phyloP scores from a whole-genome alignment of 2,329 filamentous ascomycete genomes.

The Coccinonectria pachysandricola region DNA sequence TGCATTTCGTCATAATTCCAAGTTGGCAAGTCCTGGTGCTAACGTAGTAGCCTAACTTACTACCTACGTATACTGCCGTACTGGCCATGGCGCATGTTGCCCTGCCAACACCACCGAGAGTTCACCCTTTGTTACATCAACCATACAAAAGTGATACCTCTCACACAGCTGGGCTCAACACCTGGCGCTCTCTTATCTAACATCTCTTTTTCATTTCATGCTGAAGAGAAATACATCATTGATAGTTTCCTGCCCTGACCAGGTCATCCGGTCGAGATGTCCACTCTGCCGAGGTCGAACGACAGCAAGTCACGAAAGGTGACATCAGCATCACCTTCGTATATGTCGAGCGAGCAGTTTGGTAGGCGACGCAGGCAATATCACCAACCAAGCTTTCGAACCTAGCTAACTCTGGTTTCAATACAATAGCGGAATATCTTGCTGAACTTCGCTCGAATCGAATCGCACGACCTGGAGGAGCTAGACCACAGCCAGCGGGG shows the following conservation, averaged over 20 bases:
- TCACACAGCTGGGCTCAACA: conserved; percentile 8
- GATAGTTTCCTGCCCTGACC: conserved; percentile 5
- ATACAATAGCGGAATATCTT: conserved; percentile 53
- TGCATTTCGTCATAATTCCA: too few relatives aligned
- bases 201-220: conserved; percentile 5
- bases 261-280: conserved; percentile 15
- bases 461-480: conserved; percentile 57
- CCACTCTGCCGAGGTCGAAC: conserved; percentile 23
- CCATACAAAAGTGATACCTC: conserved; percentile 10
- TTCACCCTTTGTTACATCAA: conserved; percentile 5
- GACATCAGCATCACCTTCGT: conserved; percentile 50
- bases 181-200: too few relatives aligned
- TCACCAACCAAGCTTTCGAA: conserved; percentile 2
- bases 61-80: conserved; percentile 6
- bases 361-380: conserved; percentile 31
- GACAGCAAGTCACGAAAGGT: conserved; percentile 39
- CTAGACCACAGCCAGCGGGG: conserved; percentile 47
- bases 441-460: conserved; percentile 60
- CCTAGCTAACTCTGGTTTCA: conserved; percentile 11
- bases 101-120: conserved; percentile 15
- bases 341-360: conserved; percentile 59
- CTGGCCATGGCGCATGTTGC: conserved; percentile 11
- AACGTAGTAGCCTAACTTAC: too few relatives aligned
- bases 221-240: conserved; percentile 11
- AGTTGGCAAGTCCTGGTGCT: too few relatives aligned